Conservation (phyloP, 148 eudicot species). For the Nepenthes gracilis region DNA sequence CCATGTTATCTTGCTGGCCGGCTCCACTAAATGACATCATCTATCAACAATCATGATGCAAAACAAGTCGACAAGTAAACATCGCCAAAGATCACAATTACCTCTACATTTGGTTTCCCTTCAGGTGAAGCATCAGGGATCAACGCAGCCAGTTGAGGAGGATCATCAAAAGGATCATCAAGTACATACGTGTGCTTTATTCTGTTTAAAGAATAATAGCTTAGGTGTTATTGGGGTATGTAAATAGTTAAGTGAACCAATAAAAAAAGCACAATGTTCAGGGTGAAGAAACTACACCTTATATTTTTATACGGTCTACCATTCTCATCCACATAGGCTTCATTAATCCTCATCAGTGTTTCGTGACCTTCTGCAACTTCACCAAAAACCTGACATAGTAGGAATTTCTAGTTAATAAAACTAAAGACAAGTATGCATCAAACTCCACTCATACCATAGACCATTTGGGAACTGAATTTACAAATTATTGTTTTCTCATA, state of each 20-base stretch:
- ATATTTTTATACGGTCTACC: conserved; percentile 83
- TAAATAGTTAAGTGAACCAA: not conserved
- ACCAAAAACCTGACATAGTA: conserved; percentile 62
- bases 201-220: conserved; percentile 21
- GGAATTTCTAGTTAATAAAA: not conserved
- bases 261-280: not conserved
- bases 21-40: too few relatives aligned
- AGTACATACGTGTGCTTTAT: conserved; percentile 87
- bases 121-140: conserved; percentile 92
- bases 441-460: not conserved
- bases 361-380: conserved; percentile 92
- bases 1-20: too few relatives aligned
- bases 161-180: conserved; percentile 95
- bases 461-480: not conserved
- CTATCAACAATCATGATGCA: not conserved
- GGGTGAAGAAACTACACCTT: conserved; percentile 25
- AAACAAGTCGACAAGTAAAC: not conserved
- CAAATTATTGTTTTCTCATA: not conserved
- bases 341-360: conserved; percentile 69
- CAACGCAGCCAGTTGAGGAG: conserved; percentile 49
- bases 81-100: conserved; percentile 6
- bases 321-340: conserved; percentile 85
- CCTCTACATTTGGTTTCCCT: conserved; percentile 94
- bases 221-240: not conserved
- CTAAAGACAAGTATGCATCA: not conserved